Percentiles rank a stretch among this genome's conserved stretches.
Conservation (phyloP, 257 asterid genomes). For the Fraxinus pennsylvanica region DNA sequence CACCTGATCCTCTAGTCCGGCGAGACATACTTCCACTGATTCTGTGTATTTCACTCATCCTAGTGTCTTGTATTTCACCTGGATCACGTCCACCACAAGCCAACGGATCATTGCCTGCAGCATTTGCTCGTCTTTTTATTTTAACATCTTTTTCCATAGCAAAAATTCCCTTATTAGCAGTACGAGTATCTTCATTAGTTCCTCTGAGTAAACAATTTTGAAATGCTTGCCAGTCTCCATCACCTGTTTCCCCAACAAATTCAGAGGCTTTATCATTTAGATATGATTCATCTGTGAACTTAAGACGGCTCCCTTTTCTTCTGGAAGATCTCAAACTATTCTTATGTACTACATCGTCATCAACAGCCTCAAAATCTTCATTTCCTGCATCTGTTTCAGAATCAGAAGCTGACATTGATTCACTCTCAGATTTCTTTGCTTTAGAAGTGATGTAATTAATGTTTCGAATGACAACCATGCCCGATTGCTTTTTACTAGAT, state of each 20-base stretch:
- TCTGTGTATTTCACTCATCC: conserved; percentile 39
- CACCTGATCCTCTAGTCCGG: conserved; percentile 48
- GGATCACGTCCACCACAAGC: conserved; percentile 42
- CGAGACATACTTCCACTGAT: conserved; percentile 37
- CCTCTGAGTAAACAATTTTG: conserved; percentile 79
- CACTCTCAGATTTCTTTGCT: conserved; percentile 44
- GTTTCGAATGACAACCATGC: conserved; percentile 52
- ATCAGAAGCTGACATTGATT: conserved; percentile 45
- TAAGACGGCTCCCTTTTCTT: conserved; percentile 47
- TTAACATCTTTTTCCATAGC: conserved; percentile 56
- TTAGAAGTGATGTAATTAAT: conserved; percentile 53
- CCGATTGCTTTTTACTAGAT: conserved; percentile 45
- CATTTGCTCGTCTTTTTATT: conserved; percentile 45
- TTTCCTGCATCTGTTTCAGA: conserved; percentile 35
- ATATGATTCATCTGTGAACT: conserved; percentile 38
- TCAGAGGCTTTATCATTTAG: conserved; percentile 35
- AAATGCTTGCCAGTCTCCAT: conserved; percentile 85
- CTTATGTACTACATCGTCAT: conserved; percentile 30
- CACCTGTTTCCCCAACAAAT: conserved; percentile 50
- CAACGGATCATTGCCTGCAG: conserved; percentile 50
- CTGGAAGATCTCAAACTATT: conserved; percentile 46
- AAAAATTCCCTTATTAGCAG: conserved; percentile 50
- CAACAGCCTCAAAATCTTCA: conserved; percentile 42
- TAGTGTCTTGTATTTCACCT: conserved; percentile 47
- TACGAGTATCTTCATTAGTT: conserved; percentile 51